These are phyloP conservation scores for Hyaloperonospora brassicae DNA, from an alignment of 352 stramenopile species.

Conservation along the genomic window DNA sequence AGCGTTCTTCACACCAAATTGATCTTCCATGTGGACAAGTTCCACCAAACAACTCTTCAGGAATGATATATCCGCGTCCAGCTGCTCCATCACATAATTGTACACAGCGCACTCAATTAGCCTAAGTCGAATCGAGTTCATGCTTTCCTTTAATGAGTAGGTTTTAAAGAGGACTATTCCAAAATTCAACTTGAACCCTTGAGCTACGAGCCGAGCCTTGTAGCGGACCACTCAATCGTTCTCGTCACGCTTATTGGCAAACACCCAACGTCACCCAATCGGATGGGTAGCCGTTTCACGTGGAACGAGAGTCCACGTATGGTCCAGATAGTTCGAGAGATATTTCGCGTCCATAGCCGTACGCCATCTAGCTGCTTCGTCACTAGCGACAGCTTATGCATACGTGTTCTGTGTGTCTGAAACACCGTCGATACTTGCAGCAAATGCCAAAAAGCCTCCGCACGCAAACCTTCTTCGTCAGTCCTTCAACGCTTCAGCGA, in stretches of 20 bases:
- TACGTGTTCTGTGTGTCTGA: too few species aligned
- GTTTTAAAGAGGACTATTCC: too few species aligned
- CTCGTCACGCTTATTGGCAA: conserved; percentile 1
- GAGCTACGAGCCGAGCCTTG: background rate
- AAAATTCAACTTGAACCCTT: too few species aligned
- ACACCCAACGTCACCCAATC: background rate
- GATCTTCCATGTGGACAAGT: too few species aligned
- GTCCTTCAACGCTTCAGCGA: conserved; percentile 6
- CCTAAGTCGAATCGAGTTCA: too few species aligned
- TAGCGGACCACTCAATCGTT: background rate
- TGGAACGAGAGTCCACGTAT: background rate
- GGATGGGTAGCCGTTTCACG: background rate
- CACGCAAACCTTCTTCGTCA: conserved; percentile 8
- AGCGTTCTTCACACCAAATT: too few species aligned
- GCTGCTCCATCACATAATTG: too few species aligned
- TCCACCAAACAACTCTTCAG: too few species aligned
- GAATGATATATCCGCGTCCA: too few species aligned
- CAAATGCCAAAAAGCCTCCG: conserved; percentile 5
- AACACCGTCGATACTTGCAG: conserved; percentile 4
- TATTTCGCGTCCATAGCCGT: background rate
- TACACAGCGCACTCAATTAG: too few species aligned
- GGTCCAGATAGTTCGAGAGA: background rate
- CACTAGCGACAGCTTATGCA: background rate
- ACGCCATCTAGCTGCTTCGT: background rate
- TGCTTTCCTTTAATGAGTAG: too few species aligned